Percentiles rank a stretch among this genome's conserved stretches.
Conservation (phyloP, 2,329 filamentous ascomycete genomes). For the Nemania abortiva region DNA sequence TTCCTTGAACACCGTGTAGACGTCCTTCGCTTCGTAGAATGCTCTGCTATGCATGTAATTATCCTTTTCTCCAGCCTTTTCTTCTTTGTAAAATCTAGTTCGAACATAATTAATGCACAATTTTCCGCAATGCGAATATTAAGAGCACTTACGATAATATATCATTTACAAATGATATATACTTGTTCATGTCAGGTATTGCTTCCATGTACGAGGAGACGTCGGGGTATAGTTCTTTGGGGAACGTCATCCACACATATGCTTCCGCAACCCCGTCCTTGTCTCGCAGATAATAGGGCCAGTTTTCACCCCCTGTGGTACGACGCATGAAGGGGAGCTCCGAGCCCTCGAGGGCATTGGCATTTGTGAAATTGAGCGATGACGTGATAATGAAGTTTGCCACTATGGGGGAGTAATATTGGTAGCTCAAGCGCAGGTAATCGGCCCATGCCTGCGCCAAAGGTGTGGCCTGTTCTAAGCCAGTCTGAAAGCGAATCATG, state of each 20-base stretch:
- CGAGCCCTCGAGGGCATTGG: slow-evolving; percentile 44
- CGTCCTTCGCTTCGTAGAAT: slow-evolving; percentile 37
- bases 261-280: slow-evolving; percentile 48
- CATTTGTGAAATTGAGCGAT: slow-evolving; percentile 50
- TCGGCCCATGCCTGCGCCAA: slow-evolving; percentile 45
- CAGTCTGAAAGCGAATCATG: slow-evolving; percentile 43
- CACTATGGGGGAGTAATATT: slow-evolving; percentile 44
- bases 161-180: slow-evolving; percentile 48
- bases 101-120: background rate
- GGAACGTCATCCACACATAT: slow-evolving; percentile 49
- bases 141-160: slow-evolving; percentile 47
- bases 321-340: slow-evolving; percentile 42
- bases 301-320: slow-evolving; percentile 41
- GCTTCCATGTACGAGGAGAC: slow-evolving; percentile 47
- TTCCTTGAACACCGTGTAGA: slow-evolving; percentile 35
- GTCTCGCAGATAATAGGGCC: slow-evolving; percentile 48
- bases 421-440: slow-evolving; percentile 40
- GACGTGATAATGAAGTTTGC: slow-evolving; percentile 49
- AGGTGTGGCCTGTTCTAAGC: slow-evolving; percentile 40
- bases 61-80: slow-evolving; percentile 44
- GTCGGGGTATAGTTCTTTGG: slow-evolving; percentile 45
- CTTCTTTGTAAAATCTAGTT: slow-evolving; percentile 50
- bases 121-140: accelerated
- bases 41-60: slow-evolving; percentile 49
- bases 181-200: slow-evolving; percentile 47